Conservation (phyloP, 2,329 filamentous ascomycete species). For the Mariannaea elegans region DNA sequence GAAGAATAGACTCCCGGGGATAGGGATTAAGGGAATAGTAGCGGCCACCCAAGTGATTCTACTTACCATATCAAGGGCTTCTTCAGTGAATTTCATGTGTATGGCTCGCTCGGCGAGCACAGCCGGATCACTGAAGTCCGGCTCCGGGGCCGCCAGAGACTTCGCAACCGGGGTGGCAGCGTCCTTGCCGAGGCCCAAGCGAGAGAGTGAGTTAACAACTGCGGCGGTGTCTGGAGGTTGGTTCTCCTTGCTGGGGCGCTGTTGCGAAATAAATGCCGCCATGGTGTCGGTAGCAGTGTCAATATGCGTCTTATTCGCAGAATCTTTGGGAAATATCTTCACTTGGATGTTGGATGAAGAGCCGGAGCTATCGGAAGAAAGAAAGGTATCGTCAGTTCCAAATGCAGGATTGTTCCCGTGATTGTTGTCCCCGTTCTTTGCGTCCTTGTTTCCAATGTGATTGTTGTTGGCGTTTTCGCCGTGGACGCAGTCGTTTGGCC, state of each 20-base stretch:
- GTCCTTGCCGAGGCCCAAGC: slow-evolving; percentile 29
- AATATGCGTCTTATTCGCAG: slow-evolving; percentile 2
- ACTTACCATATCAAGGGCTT: slow-evolving; percentile 85
- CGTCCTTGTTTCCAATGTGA: slow-evolving; percentile 17
- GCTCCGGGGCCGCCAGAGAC: not conserved
- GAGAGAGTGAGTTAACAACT: slow-evolving; percentile 27
- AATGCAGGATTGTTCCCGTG: slow-evolving; percentile 2
- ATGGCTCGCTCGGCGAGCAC: slow-evolving; percentile 45
- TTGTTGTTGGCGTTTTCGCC: slow-evolving; percentile 10
- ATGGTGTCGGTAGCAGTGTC: slow-evolving; percentile 26
- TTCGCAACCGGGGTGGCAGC: slow-evolving; percentile 1
- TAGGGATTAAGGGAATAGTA: not conserved
- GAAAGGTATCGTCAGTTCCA: not conserved
- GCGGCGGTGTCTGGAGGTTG: slow-evolving; percentile 25
- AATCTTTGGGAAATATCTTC: not conserved
- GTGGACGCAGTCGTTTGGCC: slow-evolving; percentile 17
- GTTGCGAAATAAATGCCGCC: slow-evolving; percentile 24
- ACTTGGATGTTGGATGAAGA: not conserved
- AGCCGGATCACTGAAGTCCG: slow-evolving; percentile 39
- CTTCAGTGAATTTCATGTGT: slow-evolving; percentile 74
- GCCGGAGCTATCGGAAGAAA: not conserved
- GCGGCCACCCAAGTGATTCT: not conserved
- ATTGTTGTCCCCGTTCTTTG: slow-evolving; percentile 16
- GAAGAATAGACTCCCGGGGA: not conserved
- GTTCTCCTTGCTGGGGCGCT: slow-evolving; percentile 44